phyloP scores from a whole-genome alignment of 768 basidiomycete species.

The Leucocoprinus sp. region DNA sequence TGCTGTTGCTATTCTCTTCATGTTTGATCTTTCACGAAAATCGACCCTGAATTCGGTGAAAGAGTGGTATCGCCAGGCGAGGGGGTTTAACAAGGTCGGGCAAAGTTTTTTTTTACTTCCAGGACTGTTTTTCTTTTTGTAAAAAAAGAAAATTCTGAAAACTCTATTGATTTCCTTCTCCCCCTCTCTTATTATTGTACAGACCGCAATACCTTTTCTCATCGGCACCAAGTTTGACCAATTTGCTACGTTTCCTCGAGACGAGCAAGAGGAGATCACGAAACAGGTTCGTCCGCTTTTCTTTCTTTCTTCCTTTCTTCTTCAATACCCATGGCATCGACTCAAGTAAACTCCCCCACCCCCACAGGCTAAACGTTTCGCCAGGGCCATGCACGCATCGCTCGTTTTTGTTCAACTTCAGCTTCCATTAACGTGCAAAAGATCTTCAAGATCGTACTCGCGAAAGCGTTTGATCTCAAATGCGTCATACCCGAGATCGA shows the following conservation, averaged over 20 bases:
- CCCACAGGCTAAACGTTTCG: conserved; percentile 87
- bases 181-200: conserved; percentile 7
- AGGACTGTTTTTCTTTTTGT: background rate
- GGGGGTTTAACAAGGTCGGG: conserved; percentile 98
- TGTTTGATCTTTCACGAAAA: conserved; percentile 98
- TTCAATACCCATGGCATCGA: background rate
- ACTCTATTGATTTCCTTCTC: background rate
- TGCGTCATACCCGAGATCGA: conserved; percentile 98
- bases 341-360: background rate
- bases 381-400: conserved; percentile 99
- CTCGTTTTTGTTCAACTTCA: conserved; percentile 96
- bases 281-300: conserved; percentile 60
- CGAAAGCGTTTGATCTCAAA: conserved; percentile 97
- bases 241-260: conserved; percentile 89
- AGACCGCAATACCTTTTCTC: conserved; percentile 98
- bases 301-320: background rate
- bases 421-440: conserved; percentile 99
- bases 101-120: background rate
- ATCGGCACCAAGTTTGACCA: conserved; percentile 99
- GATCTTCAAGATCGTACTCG: conserved; percentile 96
- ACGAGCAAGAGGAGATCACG: conserved; percentile 99
- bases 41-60: conserved; percentile 97
- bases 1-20: conserved; percentile 99
- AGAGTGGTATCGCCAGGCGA: conserved; percentile 99
- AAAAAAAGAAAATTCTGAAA: no score